A percentile compares a stretch with the other conserved stretches of the same genome.
Evolutionary conservation across 2,329 filamentous ascomycete genomes (phyloP).

Genomic region (Aspergillus sclerotialis): DNA sequence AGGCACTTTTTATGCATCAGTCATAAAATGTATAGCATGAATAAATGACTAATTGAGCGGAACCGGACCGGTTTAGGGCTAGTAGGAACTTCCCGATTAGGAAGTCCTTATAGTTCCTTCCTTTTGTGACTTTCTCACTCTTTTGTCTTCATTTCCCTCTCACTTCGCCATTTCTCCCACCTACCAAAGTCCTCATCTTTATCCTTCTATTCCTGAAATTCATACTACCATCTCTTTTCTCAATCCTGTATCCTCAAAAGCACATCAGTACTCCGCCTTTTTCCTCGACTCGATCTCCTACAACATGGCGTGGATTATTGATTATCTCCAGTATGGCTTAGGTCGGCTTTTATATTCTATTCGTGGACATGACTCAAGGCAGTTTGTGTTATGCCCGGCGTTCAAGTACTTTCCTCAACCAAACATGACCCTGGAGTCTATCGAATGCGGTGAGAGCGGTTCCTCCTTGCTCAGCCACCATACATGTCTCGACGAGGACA

Average conservation of each 20-base stretch:
- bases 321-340: conserved; percentile 15
- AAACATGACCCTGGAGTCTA: conserved; percentile 17
- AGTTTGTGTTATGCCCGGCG: conserved; percentile 14
- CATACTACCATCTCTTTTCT: not conserved
- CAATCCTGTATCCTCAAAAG: no score
- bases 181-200: not conserved
- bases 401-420: conserved; percentile 16
- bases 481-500: conserved; percentile 16
- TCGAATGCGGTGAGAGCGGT: conserved; percentile 17
- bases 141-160: not conserved
- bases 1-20: no score
- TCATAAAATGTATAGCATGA: no score
- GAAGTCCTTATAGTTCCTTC: no score
- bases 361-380: conserved; percentile 18
- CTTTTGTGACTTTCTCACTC: not conserved
- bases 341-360: conserved; percentile 17
- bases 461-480: conserved; percentile 15
- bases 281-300: no score
- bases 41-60: no score
- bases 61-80: no score
- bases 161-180: not conserved
- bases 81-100: no score
- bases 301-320: conserved; percentile 8
- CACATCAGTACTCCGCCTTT: no score
- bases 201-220: not conserved